A percentile compares a stretch with the other conserved stretches of the same genome.
Evolutionary conservation across 768 basidiomycete species (phyloP).

Genomic region (Solioccasus polychromus): DNA sequence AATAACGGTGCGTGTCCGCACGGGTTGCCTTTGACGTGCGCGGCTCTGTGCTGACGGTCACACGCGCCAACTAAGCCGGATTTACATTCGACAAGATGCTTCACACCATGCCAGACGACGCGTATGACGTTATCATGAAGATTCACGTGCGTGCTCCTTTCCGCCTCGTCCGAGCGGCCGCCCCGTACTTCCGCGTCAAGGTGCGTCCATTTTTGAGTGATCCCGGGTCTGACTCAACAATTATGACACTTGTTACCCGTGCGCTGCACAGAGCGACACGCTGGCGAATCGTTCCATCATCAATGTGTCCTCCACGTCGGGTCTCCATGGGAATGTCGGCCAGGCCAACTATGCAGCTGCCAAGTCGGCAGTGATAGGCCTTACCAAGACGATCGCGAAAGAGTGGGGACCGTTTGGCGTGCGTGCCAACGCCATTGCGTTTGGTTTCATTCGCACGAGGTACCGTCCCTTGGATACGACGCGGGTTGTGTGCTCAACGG

Average conservation of each 20-base stretch:
- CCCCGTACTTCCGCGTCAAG: constrained; percentile 83
- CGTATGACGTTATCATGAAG: constrained; percentile 77
- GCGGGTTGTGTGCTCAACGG: constrained; percentile 1
- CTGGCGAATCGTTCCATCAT: constrained; percentile 72
- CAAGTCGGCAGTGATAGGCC: constrained; percentile 72
- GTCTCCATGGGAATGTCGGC: constrained; percentile 84
- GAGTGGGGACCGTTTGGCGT: constrained; percentile 86
- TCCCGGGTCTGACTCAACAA: neutral
- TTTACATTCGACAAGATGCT: constrained; percentile 88
- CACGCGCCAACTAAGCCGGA: constrained; percentile 42
- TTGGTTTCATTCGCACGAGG: constrained; percentile 76
- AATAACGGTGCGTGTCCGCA: constrained; percentile 75
- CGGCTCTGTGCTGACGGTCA: neutral
- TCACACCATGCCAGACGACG: constrained; percentile 81
- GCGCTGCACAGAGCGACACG: constrained; percentile 42
- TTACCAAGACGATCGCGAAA: constrained; percentile 84
- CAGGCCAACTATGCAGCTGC: constrained; percentile 82
- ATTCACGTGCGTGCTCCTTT: constrained; percentile 87
- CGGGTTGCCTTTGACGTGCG: neutral
- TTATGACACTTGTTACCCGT: neutral
- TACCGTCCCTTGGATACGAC: constrained; percentile 22
- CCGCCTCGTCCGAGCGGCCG: constrained; percentile 78
- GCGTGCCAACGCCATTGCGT: constrained; percentile 79
- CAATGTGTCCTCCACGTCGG: constrained; percentile 81
- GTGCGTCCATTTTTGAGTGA: constrained; percentile 22